Conservation (phyloP, 192 early-diverging fungal species). For the Podila verticillata region DNA sequence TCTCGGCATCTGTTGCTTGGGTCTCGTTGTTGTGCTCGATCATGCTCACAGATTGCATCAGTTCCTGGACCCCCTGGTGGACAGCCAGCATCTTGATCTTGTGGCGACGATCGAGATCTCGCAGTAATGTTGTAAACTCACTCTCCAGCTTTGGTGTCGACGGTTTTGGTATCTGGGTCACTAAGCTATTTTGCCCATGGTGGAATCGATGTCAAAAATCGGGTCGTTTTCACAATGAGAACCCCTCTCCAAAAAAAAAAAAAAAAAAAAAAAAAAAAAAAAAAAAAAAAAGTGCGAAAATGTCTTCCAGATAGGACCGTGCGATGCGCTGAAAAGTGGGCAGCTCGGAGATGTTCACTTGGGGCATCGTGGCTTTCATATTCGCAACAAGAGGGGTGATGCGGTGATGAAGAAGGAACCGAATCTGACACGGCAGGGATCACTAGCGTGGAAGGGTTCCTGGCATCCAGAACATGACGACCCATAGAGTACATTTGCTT, state of each 20-base stretch:
- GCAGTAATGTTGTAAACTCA: slow-evolving; percentile 37
- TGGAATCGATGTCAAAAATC: slow-evolving; percentile 39
- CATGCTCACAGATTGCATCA: slow-evolving; percentile 1
- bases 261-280: too few species aligned
- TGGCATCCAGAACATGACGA: slow-evolving; percentile 33
- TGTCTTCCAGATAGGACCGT: slow-evolving; percentile 61
- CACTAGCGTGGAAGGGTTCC: slow-evolving; percentile 22
- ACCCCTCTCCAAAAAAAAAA: too few species aligned
- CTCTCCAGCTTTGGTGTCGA: slow-evolving; percentile 42
- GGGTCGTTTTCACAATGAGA: neutral
- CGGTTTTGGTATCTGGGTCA: slow-evolving; percentile 51
- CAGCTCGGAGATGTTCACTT: slow-evolving; percentile 53
- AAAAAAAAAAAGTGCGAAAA: slow-evolving; percentile 1
- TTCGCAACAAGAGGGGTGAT: slow-evolving; percentile 62
- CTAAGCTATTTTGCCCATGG: slow-evolving; percentile 49
- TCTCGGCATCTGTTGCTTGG: slow-evolving; percentile 40
- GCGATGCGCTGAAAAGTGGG: slow-evolving; percentile 57
- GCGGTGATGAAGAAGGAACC: slow-evolving; percentile 64
- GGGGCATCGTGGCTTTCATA: slow-evolving; percentile 53
- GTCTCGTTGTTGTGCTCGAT: slow-evolving; percentile 45
- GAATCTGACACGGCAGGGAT: slow-evolving; percentile 60
- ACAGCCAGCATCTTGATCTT: slow-evolving; percentile 40
- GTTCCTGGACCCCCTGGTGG: slow-evolving; percentile 32
- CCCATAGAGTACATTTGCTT: slow-evolving; percentile 43
- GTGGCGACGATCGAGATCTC: slow-evolving; percentile 36